Base-by-base conservation (phyloP, 2,329 filamentous ascomycete genomes). In the Venturia effusa region DNA sequence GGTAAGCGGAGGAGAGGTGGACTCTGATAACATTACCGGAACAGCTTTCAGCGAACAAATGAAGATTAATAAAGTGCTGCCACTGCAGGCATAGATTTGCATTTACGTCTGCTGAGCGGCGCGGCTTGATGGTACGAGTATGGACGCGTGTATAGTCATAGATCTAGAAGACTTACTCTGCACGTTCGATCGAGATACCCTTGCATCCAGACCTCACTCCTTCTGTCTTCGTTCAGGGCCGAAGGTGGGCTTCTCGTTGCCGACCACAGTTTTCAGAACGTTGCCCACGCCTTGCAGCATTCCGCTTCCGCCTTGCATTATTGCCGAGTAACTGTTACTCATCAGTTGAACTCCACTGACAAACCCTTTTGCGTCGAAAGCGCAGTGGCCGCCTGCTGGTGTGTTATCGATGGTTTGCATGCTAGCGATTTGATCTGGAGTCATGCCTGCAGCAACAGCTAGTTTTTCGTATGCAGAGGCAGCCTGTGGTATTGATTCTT, bases 401-500 rank as follows among this genome's bases (percentile, higher is more conserved):
- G 78, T 77, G 67, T 83, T 84, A 67, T 85, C 80, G 1, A 83
- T 81, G 0, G 83, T 85, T 74, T 84, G 82, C 63, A 83, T 69
- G 2, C 75, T 71, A 37, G 80, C 81, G 68, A 84, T 75, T 67
- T 82, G 74, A 37, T 69, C 71, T 0, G 75, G 69, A 48, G 67
- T 72, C 40, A 85, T 64, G 0, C 83, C 82, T 0, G 76, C 76
- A 15, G 68, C 66, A 0, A 73, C 67, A 6, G 77, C 82, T 4
- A 80, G 68, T 67, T 80, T 70, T 71, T 84, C 81, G 66, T 82
- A 85, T 1, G 82, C 80, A 34, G 68, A 64, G 37, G 85, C 74
- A 15, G 81, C 76, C 64, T 76, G 70, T 0, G 82, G 82, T 41
- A 85, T 84, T 7, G 76, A 74, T 0, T 68, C 70, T 68, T 84